A percentile compares a stretch with the other conserved stretches of the same genome.
These are phyloP conservation scores for Exsudoporus floridanus DNA, from an alignment of 1,284 basidiomycete species.

Conservation along the genomic window DNA sequence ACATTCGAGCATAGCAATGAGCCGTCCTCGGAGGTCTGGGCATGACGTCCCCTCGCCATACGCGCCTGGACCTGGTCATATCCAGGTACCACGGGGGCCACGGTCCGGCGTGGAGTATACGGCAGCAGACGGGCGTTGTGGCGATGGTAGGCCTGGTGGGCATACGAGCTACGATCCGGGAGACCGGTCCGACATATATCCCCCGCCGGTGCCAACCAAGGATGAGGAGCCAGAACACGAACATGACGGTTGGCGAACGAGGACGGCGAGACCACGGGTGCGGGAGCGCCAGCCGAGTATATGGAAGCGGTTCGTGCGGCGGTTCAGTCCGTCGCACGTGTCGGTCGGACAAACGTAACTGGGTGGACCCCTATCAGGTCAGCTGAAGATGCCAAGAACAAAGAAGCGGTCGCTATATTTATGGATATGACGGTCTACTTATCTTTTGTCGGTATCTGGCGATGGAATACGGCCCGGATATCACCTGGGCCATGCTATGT, in stretches of 20 bases:
- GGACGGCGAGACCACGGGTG: background rate
- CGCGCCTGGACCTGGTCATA: background rate
- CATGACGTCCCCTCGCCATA: constrained; percentile 13
- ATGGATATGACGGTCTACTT: background rate
- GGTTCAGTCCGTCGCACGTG: constrained; percentile 22
- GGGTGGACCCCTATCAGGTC: background rate
- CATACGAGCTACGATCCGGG: constrained; percentile 4
- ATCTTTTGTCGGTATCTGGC: background rate
- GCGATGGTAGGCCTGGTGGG: background rate
- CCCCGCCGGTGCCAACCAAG: constrained; percentile 2
- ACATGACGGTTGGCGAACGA: background rate
- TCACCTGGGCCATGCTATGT: background rate
- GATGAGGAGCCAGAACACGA: constrained; percentile 11
- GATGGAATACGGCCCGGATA: background rate
- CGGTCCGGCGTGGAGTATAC: constrained; percentile 15
- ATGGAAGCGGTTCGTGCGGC: constrained; percentile 28
- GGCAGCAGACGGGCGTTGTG: constrained; percentile 7
- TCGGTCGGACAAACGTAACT: constrained; percentile 24
- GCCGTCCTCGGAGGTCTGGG: constrained; percentile 22
- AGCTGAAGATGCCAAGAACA: background rate
- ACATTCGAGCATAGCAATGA: constrained; percentile 15
- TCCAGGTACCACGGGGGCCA: constrained; percentile 7
- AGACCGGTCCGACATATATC: constrained; percentile 8
- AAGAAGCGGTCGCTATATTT: background rate
- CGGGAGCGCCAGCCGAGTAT: constrained; percentile 27